Evolutionary conservation across 306 rosid species (phyloP), one percentile per base, ranked within the genome.

Genomic region (Boehmeria nivea): DNA sequence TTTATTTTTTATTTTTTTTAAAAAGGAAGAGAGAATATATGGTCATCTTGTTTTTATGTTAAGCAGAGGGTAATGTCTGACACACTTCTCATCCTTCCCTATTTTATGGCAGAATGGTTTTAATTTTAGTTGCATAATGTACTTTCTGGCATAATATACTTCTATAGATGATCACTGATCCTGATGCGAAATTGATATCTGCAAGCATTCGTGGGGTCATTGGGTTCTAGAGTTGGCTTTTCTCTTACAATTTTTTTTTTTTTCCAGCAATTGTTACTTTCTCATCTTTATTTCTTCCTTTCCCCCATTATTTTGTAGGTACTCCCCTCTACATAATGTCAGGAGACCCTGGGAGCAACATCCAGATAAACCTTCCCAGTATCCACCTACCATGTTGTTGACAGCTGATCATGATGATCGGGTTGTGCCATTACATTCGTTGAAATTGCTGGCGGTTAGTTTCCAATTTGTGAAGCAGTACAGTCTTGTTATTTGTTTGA

Each of bases 361-460:
- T 65, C 42, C 80, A 0, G 71, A 53, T 60, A 48, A 63, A 66
- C 60, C 65, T 68, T 27, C 58, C 54, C 99, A 87, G 78, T 91
- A 91, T 69, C 99, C 96, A 66, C 52, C 96, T 44, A 87, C 89
- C 46, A 84, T 91, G 95, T 59, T 91, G 56, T 63, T 91, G 82
- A 91, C 99, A 0, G 99, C 99, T 60, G 99, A 91, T 81, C 99
- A 91, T 21, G 99, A 91, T 64, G 98, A 91, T 54, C 91, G 98
- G 48, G 98, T 91, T 50, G 99, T 91, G 44, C 99, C 95, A 15
- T 48, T 91, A 63, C 95, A 91, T 77, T 80, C 96, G 0, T 73
- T 84, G 77, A 87, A 91, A 77, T 56, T 84, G 21, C 73, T 91
- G 73, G 96, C 96, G 73, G 99, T 87, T 65, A 75, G 93, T 84